A percentile compares a stretch with the other conserved stretches of the same genome.
Conservation (phyloP, 1,284 basidiomycete genomes). For the Phlebopus sp. region DNA sequence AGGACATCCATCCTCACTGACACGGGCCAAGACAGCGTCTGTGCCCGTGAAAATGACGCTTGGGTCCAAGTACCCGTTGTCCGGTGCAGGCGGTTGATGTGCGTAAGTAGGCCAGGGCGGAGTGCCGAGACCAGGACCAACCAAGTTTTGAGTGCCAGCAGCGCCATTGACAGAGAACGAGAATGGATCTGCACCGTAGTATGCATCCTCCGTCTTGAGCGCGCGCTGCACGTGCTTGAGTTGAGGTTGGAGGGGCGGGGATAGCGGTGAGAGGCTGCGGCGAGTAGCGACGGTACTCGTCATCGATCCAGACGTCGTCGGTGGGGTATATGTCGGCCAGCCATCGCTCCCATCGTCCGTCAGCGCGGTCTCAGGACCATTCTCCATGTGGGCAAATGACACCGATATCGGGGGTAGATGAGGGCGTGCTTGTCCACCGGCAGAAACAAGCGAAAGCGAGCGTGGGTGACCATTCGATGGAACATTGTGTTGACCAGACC, state of each 20-base stretch:
- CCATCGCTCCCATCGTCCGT: conserved; percentile 46
- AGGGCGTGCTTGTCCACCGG: conserved; percentile 32
- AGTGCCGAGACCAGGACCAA: conserved; percentile 10
- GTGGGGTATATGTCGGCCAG: conserved; percentile 59
- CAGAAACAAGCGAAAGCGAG: conserved; percentile 29
- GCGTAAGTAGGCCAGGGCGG: conserved; percentile 26
- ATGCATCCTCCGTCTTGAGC: conserved; percentile 19
- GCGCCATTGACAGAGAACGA: conserved; percentile 21
- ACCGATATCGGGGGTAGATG: conserved; percentile 29
- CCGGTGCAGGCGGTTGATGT: conserved; percentile 5
- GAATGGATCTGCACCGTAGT: conserved; percentile 29
- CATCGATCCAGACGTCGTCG: conserved; percentile 48
- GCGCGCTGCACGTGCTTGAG: conserved; percentile 4
- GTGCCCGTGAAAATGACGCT: conserved; percentile 23
- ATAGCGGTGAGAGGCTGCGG: conserved; percentile 24
- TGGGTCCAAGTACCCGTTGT: conserved; percentile 25
- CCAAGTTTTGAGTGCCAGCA: conserved; percentile 14
- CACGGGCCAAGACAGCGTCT: conserved; percentile 19
- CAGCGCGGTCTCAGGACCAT: conserved; percentile 47
- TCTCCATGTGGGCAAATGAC: conserved; percentile 34
- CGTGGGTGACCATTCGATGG: conserved; percentile 13
- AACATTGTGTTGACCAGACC: neutral
- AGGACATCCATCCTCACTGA: conserved; percentile 21
- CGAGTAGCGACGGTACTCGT: conserved; percentile 25
- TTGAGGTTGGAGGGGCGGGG: conserved; percentile 13